phyloP scores from a whole-genome alignment of 495 filamentous ascomycete species.

The Talaromyces trachyspermus region DNA sequence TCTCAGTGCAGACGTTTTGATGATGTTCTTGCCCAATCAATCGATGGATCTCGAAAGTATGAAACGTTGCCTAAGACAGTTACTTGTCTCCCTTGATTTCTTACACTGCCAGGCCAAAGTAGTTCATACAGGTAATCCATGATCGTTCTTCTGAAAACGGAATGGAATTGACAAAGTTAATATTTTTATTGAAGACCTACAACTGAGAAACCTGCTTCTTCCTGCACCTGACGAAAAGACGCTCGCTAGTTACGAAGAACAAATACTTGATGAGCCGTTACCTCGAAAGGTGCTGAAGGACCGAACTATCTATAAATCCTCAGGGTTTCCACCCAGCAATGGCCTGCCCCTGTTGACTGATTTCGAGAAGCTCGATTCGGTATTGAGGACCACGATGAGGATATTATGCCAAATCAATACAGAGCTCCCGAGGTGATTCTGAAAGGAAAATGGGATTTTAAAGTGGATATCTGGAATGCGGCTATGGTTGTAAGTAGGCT shows the following conservation, averaged over 20 bases:
- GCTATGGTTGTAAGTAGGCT: slow-evolving; percentile 34
- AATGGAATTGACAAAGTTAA: no score
- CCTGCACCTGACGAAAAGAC: slow-evolving; percentile 2
- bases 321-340: slow-evolving; percentile 1
- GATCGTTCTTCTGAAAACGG: no score
- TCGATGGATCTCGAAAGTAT: slow-evolving; percentile 13
- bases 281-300: slow-evolving; percentile 17
- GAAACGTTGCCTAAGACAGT: slow-evolving; percentile 15
- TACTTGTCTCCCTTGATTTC: slow-evolving; percentile 31
- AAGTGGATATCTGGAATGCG: slow-evolving; percentile 35
- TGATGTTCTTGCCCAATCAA: slow-evolving; percentile 5
- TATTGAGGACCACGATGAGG: slow-evolving; percentile 17
- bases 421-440: slow-evolving; percentile 33
- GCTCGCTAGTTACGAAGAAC: slow-evolving; percentile 14
- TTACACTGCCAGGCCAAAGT: slow-evolving; percentile 28
- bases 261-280: slow-evolving; percentile 8
- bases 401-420: slow-evolving; percentile 23
- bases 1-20: slow-evolving; percentile 5
- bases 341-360: slow-evolving; percentile 19
- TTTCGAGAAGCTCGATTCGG: slow-evolving; percentile 20
- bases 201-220: slow-evolving; percentile 16
- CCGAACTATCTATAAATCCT: slow-evolving; percentile 14
- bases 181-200: slow-evolving; percentile 13
- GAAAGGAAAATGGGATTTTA: slow-evolving; percentile 26
- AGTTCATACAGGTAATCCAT: slow-evolving; percentile 39